These are phyloP conservation scores for Diospyros kaki DNA, from an alignment of 148 eudicot genomes.

Conservation along the genomic window DNA sequence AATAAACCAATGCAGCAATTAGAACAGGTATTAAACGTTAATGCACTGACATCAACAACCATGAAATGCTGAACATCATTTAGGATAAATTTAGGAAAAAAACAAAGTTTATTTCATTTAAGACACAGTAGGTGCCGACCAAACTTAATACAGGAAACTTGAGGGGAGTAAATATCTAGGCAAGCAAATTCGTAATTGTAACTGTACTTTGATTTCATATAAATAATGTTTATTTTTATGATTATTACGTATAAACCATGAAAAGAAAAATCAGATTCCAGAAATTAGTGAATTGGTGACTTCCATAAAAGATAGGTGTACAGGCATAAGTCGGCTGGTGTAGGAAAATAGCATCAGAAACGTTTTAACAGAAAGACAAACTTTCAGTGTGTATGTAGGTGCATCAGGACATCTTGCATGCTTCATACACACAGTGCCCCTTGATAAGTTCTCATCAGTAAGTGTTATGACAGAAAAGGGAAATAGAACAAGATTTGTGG, in stretches of 20 bases:
- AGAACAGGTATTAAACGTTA: background rate
- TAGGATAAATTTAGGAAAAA: background rate
- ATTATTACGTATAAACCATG: background rate
- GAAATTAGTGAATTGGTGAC: background rate
- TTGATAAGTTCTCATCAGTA: background rate
- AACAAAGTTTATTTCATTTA: background rate
- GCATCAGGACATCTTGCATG: background rate
- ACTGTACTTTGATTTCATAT: background rate
- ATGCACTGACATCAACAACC: background rate
- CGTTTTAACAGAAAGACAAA: background rate
- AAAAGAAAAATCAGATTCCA: background rate
- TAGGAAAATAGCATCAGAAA: no score
- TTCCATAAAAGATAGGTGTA: background rate
- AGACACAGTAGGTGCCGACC: background rate
- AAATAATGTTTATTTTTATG: background rate
- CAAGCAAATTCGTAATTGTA: background rate
- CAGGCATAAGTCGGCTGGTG: background rate
- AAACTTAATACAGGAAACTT: background rate
- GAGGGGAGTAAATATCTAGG: background rate
- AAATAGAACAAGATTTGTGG: background rate
- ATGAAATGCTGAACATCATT: background rate
- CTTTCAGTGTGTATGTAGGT: background rate
- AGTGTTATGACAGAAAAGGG: background rate
- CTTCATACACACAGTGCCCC: background rate
- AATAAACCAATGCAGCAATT: background rate